A percentile compares a stretch with the other conserved stretches of the same genome.
phyloP scores from a whole-genome alignment of 345 rosid genomes.

The Salix exigua region DNA sequence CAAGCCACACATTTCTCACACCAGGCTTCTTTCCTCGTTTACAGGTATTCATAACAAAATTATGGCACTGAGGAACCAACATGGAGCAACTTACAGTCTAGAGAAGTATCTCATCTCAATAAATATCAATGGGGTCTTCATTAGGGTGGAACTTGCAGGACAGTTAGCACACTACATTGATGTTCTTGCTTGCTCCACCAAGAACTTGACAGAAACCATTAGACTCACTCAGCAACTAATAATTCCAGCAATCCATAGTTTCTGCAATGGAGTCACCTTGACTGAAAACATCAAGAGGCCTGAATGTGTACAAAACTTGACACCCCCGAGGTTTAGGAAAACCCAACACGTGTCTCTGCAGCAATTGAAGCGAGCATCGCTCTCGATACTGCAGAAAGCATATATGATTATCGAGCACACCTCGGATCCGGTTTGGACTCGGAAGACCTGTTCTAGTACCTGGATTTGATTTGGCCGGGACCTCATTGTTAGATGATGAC shows the following conservation, averaged over 20 bases:
- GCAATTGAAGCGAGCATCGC: conserved; percentile 70
- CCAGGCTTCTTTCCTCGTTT: conserved; percentile 91
- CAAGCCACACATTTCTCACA: conserved; percentile 81
- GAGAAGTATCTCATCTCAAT: conserved; percentile 77
- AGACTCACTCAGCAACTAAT: conserved; percentile 71
- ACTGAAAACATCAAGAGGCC: conserved; percentile 73
- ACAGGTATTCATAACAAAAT: conserved; percentile 82
- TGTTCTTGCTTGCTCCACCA: conserved; percentile 83
- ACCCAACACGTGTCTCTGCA: conserved; percentile 61
- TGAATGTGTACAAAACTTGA: conserved; percentile 66
- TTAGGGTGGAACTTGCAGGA: conserved; percentile 92
- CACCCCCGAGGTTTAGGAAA: conserved; percentile 76
- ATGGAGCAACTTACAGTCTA: conserved; percentile 79
- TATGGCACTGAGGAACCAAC: conserved; percentile 69
- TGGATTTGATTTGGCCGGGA: conserved; percentile 86
- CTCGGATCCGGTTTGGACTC: conserved; percentile 63
- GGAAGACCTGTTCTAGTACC: conserved; percentile 54
- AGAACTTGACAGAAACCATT: conserved; percentile 82
- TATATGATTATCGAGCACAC: conserved; percentile 97
- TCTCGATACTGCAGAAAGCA: conserved; percentile 79
- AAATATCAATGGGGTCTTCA: conserved; percentile 66
- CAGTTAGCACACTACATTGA: conserved; percentile 81
- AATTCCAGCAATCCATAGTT: conserved; percentile 74
- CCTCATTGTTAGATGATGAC: conserved; percentile 89
- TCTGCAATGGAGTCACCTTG: conserved; percentile 78